Evolutionary conservation across 306 rosid species (phyloP).

Genomic region (Castanea crenata): DNA sequence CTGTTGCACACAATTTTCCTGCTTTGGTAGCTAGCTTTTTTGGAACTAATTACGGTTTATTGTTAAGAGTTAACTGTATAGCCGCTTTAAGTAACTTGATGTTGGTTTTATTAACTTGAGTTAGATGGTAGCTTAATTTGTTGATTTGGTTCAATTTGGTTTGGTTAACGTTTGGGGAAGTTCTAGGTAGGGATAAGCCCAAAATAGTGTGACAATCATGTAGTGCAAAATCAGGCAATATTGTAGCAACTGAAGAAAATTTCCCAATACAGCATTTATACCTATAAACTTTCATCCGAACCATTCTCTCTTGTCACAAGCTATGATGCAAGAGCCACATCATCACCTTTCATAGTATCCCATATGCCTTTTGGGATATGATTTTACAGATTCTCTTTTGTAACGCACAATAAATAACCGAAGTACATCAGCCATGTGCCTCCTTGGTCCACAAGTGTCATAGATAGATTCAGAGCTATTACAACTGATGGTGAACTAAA

Average conservation of each 20-base stretch:
- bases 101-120: too few species aligned
- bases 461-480: conserved; percentile 54
- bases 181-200: too few species aligned
- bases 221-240: neutral
- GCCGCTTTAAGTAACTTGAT: too few species aligned
- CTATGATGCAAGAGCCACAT: conserved; percentile 73
- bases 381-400: conserved; percentile 32
- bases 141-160: too few species aligned
- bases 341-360: conserved; percentile 44
- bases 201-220: too few species aligned
- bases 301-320: conserved; percentile 89
- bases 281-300: conserved; percentile 62
- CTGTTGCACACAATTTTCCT: too few species aligned
- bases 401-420: conserved; percentile 68
- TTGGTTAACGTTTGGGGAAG: too few species aligned
- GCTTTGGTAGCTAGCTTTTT: too few species aligned
- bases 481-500: neutral
- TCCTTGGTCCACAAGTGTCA: conserved; percentile 79
- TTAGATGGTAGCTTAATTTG: too few species aligned
- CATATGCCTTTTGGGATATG: conserved; percentile 26
- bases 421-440: conserved; percentile 58
- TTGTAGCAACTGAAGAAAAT: neutral
- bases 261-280: conserved; percentile 11
- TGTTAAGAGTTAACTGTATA: too few species aligned
- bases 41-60: too few species aligned